Percentiles rank a stretch among this genome's conserved stretches.
These are phyloP conservation scores for Seiridium cupressi DNA, from an alignment of 2,329 filamentous ascomycete species.

Conservation along the genomic window DNA sequence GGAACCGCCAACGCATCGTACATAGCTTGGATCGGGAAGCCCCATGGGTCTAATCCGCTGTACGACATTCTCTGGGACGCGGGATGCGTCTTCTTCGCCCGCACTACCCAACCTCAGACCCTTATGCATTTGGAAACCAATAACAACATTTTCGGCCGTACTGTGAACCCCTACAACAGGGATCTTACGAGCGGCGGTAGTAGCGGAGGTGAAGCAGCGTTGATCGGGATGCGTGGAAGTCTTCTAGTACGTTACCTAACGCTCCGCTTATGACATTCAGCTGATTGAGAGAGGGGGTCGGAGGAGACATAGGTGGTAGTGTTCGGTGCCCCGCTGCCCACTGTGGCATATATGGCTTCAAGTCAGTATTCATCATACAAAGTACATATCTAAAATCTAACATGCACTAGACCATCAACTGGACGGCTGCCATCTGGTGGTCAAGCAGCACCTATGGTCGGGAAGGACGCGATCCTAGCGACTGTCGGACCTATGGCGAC, in stretches of 20 bases:
- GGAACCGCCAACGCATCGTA: slow-evolving; percentile 47
- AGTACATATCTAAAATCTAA: not conserved
- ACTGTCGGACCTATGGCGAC: slow-evolving; percentile 55
- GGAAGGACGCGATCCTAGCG: slow-evolving; percentile 42
- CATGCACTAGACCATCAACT: not conserved
- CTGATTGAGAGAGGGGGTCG: slow-evolving; percentile 37
- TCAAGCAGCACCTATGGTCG: slow-evolving; percentile 29
- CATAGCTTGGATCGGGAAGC: slow-evolving; percentile 43
- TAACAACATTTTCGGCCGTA: slow-evolving; percentile 20
- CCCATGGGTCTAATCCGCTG: slow-evolving; percentile 41
- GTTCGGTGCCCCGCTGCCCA: slow-evolving; percentile 46
- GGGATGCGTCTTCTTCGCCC: slow-evolving; percentile 49
- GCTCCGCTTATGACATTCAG: not conserved
- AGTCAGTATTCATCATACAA: slow-evolving; percentile 8
- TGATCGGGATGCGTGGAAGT: slow-evolving; percentile 50
- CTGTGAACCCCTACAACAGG: slow-evolving; percentile 52
- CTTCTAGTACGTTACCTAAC: slow-evolving; percentile 27
- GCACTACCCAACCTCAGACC: slow-evolving; percentile 53
- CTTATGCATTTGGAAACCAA: slow-evolving; percentile 34
- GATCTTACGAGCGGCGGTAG: slow-evolving; percentile 50
- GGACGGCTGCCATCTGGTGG: slow-evolving; percentile 24
- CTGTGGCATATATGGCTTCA: slow-evolving; percentile 42
- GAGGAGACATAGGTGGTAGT: slow-evolving; percentile 50
- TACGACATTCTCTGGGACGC: slow-evolving; percentile 42
- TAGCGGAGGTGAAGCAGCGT: slow-evolving; percentile 55